phyloP scores from a whole-genome alignment of 192 early-diverging fungal species.

The Backusella morwellensis region DNA sequence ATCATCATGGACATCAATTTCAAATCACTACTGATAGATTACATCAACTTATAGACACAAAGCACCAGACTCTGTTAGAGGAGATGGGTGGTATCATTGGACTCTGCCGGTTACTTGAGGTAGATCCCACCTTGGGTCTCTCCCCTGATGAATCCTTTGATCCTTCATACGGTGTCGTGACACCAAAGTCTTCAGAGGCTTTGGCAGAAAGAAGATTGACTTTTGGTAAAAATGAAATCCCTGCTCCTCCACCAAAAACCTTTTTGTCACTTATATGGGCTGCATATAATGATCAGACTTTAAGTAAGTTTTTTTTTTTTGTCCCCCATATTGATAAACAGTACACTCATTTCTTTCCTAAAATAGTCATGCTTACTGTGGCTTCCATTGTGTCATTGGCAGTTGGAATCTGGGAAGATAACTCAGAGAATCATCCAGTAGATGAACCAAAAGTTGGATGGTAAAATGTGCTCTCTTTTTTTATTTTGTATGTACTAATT shows the following conservation, averaged over 20 bases:
- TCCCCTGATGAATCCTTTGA: constrained; percentile 41
- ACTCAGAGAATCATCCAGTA: constrained; percentile 55
- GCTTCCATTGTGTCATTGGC: constrained; percentile 84
- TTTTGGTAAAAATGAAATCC: constrained; percentile 56
- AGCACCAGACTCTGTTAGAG: background rate
- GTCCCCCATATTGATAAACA: background rate
- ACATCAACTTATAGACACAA: constrained; percentile 2
- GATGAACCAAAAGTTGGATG: constrained; percentile 78
- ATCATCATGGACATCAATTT: constrained; percentile 6
- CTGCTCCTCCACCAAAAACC: constrained; percentile 48
- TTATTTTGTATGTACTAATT: background rate
- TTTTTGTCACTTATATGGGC: constrained; percentile 54
- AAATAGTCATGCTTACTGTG: constrained; percentile 1
- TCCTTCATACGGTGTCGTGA: constrained; percentile 16
- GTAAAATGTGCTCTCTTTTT: constrained; percentile 35
- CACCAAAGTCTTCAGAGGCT: background rate
- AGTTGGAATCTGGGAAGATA: constrained; percentile 87
- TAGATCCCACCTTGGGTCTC: constrained; percentile 63
- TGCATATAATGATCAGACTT: constrained; percentile 71
- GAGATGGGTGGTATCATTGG: constrained; percentile 50
- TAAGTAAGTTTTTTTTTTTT: constrained; percentile 40
- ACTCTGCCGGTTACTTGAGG: constrained; percentile 57
- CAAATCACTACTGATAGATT: background rate
- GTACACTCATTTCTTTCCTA: background rate
- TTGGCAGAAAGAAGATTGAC: constrained; percentile 39